Evolutionary conservation across 2,329 filamentous ascomycete genomes (phyloP), one percentile per base, ranked within the genome.

Genomic region (Lojkania enalia): DNA sequence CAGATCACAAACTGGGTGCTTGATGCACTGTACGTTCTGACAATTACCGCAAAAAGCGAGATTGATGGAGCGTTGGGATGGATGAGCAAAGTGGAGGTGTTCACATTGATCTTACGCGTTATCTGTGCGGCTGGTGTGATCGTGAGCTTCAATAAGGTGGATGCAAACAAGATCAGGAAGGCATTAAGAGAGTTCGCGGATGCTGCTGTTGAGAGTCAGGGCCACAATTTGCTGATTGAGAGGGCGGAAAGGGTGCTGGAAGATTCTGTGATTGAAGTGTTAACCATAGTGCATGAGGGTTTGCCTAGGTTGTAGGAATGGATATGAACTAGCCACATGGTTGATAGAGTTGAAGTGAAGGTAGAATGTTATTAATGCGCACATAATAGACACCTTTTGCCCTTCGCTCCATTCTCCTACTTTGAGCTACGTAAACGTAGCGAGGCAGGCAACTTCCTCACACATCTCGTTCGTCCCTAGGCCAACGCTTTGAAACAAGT

Each of bases 51-150:
- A 14, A 54, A 60, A 2, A 50, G 50, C 0, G 67, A 76, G 15
- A 61, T 64, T 1, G 87, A 90, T 59, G 85, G 86, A 0, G 77
- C 86, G 6, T 70, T 95, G 23, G 88, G 89, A 5, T 90, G 86
- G 84, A 80, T 81, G 1, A 84, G 85, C 1, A 83, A 84, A 44
- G 77, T 83, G 1, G 80, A 84, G 20, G 80, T 85, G 1, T 92
- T 90, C 64, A 76, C 78, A 2, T 70, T 87, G 31, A 81, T 79
- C 0, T 56, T 77, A 49, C 60, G 69, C 15, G 62, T 79, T 0
- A 44, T 80, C 4, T 71, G 69, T 43, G 67, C 64, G 6, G 62
- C 68, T 6, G 70, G 73, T n/a, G 62, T 71, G 7, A 58, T 76
- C 25, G 41, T 73, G 43, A 33, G 39, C 5, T 65, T 67, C 52